These are phyloP conservation scores for Chaetothyriales sp. DNA, from an alignment of 2,329 filamentous ascomycete species.

Conservation along the genomic window DNA sequence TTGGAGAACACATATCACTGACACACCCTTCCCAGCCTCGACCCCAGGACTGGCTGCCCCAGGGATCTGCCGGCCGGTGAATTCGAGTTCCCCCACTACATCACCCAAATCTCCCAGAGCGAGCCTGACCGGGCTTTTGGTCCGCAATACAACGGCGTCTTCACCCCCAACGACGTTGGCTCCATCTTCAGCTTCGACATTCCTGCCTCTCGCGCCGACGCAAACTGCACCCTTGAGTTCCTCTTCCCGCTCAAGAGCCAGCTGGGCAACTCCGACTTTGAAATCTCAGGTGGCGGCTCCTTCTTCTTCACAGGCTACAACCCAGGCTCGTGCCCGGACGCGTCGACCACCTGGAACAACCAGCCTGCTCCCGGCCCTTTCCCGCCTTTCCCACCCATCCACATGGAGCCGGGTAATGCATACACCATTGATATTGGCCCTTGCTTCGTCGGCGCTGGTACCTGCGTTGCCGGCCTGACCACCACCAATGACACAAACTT, in stretches of 20 bases:
- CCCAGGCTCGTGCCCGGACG: conserved; percentile 32
- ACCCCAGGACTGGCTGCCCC: conserved; percentile 24
- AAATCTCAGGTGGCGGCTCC: conserved; percentile 38
- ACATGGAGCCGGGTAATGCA: conserved; percentile 39
- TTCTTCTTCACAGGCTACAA: conserved; percentile 36
- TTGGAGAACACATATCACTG: neutral
- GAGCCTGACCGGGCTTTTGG: conserved; percentile 38
- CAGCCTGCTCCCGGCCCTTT: conserved; percentile 32
- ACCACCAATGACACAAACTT: conserved; percentile 37
- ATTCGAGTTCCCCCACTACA: conserved; percentile 46
- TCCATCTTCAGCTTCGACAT: conserved; percentile 59
- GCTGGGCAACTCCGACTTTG: conserved; percentile 45
- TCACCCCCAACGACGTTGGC: conserved; percentile 37
- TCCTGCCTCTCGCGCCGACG: conserved; percentile 36
- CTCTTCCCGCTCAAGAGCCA: conserved; percentile 43
- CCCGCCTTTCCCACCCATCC: conserved; percentile 24
- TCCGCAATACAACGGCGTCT: conserved; percentile 40
- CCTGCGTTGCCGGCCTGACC: conserved; percentile 22
- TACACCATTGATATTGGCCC: conserved; percentile 31
- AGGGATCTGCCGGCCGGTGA: conserved; percentile 28
- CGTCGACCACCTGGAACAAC: conserved; percentile 39
- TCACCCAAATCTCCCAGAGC: conserved; percentile 43
- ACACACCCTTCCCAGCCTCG: neutral
- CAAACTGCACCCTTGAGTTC: conserved; percentile 50
- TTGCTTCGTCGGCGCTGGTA: conserved; percentile 17